Percentiles rank a stretch among this genome's conserved stretches.
Conservation (phyloP, 352 stramenopile genomes). For the Phytopythium cucurbitacearum region DNA sequence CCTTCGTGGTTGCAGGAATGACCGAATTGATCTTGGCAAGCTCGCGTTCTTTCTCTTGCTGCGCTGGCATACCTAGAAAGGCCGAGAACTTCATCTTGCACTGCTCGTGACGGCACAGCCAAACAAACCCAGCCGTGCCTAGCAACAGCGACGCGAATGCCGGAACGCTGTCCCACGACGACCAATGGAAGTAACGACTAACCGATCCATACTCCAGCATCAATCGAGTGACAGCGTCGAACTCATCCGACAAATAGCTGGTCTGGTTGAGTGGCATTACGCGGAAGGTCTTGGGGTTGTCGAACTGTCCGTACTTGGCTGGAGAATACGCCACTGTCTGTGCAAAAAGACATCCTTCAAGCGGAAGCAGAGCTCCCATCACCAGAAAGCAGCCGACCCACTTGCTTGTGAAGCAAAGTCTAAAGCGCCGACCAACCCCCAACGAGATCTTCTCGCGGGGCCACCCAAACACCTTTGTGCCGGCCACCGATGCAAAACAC, state of each 20-base stretch:
- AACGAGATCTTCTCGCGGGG: slow-evolving; percentile 24
- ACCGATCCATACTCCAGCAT: slow-evolving; percentile 38
- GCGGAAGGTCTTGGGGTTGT: slow-evolving; percentile 19
- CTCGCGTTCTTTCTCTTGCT: slow-evolving; percentile 1
- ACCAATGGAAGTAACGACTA: slow-evolving; percentile 43
- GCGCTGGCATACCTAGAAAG: slow-evolving; percentile 19
- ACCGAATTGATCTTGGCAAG: slow-evolving; percentile 15
- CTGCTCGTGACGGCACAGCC: slow-evolving; percentile 32
- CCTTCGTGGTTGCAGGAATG: slow-evolving; percentile 14
- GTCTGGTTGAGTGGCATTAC: slow-evolving; percentile 14
- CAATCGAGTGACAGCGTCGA: slow-evolving; percentile 9
- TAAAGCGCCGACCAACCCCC: slow-evolving; percentile 8
- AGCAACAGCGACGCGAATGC: slow-evolving; percentile 26
- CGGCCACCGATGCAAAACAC: slow-evolving; percentile 28
- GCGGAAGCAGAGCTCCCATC: slow-evolving; percentile 36
- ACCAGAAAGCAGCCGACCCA: slow-evolving; percentile 47
- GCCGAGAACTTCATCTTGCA: slow-evolving; percentile 31
- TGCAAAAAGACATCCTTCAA: slow-evolving; percentile 45
- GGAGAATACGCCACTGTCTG: slow-evolving; percentile 41
- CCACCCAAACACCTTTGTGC: slow-evolving; percentile 36
- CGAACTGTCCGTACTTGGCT: slow-evolving; percentile 22
- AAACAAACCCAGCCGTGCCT: slow-evolving; percentile 12
- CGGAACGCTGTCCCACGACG: slow-evolving; percentile 37
- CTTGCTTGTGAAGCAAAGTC: slow-evolving; percentile 33
- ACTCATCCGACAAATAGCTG: background rate